Evolutionary conservation across 495 filamentous ascomycete species (phyloP).

Genomic region (Penicillium ochrochloron): DNA sequence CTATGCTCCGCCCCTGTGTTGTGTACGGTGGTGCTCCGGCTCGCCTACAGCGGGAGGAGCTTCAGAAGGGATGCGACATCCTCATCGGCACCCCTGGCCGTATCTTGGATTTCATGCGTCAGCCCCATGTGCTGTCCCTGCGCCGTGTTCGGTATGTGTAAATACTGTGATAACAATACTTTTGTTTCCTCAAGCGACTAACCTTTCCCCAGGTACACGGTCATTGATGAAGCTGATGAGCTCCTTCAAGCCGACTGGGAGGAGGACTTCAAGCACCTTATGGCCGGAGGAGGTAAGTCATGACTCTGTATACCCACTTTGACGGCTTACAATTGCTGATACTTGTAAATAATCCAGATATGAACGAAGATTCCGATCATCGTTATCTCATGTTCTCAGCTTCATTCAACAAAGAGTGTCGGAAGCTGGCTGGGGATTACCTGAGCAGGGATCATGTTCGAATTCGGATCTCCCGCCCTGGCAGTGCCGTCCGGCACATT

Average conservation of each 20-base stretch:
- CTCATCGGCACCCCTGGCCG: slow-evolving; percentile 88
- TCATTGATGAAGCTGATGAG: slow-evolving; percentile 96
- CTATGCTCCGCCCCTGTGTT: slow-evolving; percentile 92
- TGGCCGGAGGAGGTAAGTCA: slow-evolving; percentile 75
- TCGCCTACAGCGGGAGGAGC: slow-evolving; percentile 66
- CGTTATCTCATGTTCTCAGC: slow-evolving; percentile 93
- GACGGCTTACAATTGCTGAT: neutral
- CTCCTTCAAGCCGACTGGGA: slow-evolving; percentile 80
- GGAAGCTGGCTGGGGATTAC: slow-evolving; percentile 73
- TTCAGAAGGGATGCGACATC: slow-evolving; percentile 85
- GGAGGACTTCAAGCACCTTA: slow-evolving; percentile 67
- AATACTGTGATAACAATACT: neutral
- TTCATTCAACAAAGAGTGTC: slow-evolving; percentile 80
- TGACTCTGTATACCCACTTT: neutral
- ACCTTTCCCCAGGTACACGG: slow-evolving; percentile 61
- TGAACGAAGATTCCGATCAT: slow-evolving; percentile 81
- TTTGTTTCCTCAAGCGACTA: slow-evolving; percentile 2
- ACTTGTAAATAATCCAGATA: slow-evolving; percentile 38
- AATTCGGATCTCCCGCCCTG: slow-evolving; percentile 83
- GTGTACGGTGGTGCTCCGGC: slow-evolving; percentile 82
- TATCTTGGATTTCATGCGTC: slow-evolving; percentile 78
- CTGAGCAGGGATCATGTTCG: slow-evolving; percentile 73
- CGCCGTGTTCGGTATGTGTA: slow-evolving; percentile 69
- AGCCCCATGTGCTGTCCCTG: slow-evolving; percentile 68
- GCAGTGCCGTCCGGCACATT: slow-evolving; percentile 78